phyloP scores from a whole-genome alignment of 352 stramenopile genomes.

The Pilasporangium apinafurcum region DNA sequence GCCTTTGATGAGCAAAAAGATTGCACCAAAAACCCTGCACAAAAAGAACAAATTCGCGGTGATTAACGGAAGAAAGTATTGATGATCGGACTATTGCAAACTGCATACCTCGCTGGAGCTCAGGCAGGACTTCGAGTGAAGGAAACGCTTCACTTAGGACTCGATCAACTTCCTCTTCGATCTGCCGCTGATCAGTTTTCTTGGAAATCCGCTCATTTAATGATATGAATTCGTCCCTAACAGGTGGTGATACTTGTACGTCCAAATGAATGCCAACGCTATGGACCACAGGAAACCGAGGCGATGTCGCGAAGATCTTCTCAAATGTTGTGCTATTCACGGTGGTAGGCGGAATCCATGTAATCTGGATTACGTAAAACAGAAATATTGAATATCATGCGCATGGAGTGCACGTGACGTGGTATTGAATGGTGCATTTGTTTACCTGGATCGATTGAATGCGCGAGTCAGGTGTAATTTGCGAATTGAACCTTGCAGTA shows the following conservation, averaged over 20 bases:
- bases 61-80: background rate
- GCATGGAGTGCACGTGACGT: too few relatives aligned
- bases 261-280: conserved; percentile 34
- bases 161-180: conserved; percentile 26
- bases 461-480: too few relatives aligned
- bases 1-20: conserved; percentile 21
- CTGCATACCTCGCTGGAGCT: conserved; percentile 11
- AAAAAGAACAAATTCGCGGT: background rate
- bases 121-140: background rate
- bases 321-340: conserved; percentile 29
- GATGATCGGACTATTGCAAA: too few relatives aligned
- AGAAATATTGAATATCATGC: too few relatives aligned
- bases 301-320: conserved; percentile 14
- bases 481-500: too few relatives aligned
- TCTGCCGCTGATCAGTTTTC: conserved; percentile 8
- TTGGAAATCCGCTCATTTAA: conserved; percentile 5
- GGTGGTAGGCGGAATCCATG: conserved; percentile 16
- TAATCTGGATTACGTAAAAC: too few relatives aligned
- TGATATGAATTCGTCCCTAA: background rate
- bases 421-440: too few relatives aligned
- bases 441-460: too few relatives aligned
- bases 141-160: conserved; percentile 18
- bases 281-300: conserved; percentile 13
- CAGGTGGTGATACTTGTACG: conserved; percentile 10
- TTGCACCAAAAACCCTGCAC: conserved; percentile 29